Percentiles rank a stretch among this genome's conserved stretches.
phyloP scores from a whole-genome alignment of 2,329 filamentous ascomycete species.

The Claviceps capensis region DNA sequence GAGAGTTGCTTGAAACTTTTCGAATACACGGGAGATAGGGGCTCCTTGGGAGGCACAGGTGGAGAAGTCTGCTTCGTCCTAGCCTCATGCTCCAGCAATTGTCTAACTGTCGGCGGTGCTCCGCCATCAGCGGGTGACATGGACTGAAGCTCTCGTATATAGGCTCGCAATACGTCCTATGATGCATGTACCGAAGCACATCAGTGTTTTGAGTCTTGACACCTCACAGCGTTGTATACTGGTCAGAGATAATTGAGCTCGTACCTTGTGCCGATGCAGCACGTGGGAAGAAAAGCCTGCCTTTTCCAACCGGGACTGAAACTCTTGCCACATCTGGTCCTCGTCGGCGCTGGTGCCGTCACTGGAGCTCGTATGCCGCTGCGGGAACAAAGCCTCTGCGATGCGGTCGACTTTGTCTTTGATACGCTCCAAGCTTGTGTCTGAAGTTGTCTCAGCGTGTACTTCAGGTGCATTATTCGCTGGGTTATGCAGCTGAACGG shows the following conservation, averaged over 20 bases:
- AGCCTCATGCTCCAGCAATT: slow-evolving; percentile 34
- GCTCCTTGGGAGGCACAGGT: slow-evolving; percentile 8
- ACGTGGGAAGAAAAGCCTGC: slow-evolving; percentile 45
- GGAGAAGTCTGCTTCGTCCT: slow-evolving; percentile 12
- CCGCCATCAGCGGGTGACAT: slow-evolving; percentile 28
- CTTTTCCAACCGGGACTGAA: slow-evolving; percentile 41
- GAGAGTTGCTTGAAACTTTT: slow-evolving; percentile 19
- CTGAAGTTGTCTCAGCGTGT: slow-evolving; percentile 20
- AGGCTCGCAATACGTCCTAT: slow-evolving; percentile 45
- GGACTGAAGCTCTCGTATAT: slow-evolving; percentile 46
- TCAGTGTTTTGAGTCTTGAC: not conserved
- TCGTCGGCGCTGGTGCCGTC: slow-evolving; percentile 27
- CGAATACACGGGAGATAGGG: slow-evolving; percentile 16
- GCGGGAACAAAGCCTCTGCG: slow-evolving; percentile 35
- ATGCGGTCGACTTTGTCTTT: slow-evolving; percentile 47
- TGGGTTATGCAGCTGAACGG: slow-evolving; percentile 38
- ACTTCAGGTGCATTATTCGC: slow-evolving; percentile 20
- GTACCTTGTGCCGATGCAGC: slow-evolving; percentile 43
- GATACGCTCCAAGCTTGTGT: slow-evolving; percentile 35
- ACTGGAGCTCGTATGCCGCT: slow-evolving; percentile 19
- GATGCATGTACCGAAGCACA: too few species aligned
- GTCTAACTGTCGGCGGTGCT: slow-evolving; percentile 35
- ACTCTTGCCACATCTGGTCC: slow-evolving; percentile 43
- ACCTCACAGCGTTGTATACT: not conserved
- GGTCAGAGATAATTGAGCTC: slow-evolving; percentile 8